Evolutionary conservation across 345 rosid genomes (phyloP).

Genomic region (Eucalyptus albens): DNA sequence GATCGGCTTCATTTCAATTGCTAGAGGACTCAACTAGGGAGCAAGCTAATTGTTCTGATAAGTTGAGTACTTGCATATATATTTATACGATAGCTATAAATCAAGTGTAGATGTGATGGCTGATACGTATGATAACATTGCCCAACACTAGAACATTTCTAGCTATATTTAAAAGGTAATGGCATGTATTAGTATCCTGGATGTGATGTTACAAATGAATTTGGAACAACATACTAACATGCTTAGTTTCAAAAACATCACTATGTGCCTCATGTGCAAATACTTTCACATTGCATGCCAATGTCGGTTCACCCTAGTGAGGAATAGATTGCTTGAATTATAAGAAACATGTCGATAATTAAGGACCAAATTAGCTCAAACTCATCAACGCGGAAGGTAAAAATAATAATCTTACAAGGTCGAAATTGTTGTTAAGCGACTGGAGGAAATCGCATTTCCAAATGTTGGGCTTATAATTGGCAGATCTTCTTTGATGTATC

Average conservation of each 20-base stretch:
- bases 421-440: slow-evolving; percentile 9
- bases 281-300: neutral
- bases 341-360: neutral
- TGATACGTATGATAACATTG: neutral
- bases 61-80: neutral
- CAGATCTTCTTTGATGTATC: slow-evolving; percentile 13
- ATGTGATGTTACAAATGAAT: neutral
- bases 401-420: slow-evolving; percentile 3
- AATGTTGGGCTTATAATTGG: slow-evolving; percentile 33
- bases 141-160: neutral
- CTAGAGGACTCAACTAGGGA: too few relatives aligned
- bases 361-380: neutral
- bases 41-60: too few relatives aligned
- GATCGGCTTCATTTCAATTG: too few relatives aligned
- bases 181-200: neutral
- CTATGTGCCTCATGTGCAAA: neutral
- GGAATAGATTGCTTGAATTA: neutral
- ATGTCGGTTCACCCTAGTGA: neutral
- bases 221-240: neutral
- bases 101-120: neutral
- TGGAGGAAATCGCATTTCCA: slow-evolving; percentile 36
- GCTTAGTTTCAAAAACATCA: neutral
- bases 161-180: neutral
- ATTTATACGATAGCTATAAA: neutral
- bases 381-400: neutral